Evolutionary conservation across 768 basidiomycete genomes (phyloP).

Genomic region (Chlorophyllum brunneum): DNA sequence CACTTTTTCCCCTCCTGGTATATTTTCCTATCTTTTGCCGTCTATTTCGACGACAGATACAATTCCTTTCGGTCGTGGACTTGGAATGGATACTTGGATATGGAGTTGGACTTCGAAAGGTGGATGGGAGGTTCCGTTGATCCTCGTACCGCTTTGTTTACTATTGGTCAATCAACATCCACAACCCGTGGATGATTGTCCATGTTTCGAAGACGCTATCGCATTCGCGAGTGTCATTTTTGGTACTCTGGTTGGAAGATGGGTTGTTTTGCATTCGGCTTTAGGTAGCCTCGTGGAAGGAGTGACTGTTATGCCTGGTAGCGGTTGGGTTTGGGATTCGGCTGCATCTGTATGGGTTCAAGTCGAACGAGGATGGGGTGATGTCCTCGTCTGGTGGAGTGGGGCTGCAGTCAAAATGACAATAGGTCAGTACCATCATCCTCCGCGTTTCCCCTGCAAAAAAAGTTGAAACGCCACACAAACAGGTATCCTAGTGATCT

Average conservation of each 20-base stretch:
- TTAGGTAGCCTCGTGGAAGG: constrained; percentile 25
- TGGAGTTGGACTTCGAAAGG: constrained; percentile 32
- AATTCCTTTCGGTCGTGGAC: constrained; percentile 34
- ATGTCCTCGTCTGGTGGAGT: constrained; percentile 42
- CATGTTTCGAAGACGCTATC: constrained; percentile 97
- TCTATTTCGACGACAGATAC: constrained; percentile 19
- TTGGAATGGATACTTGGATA: constrained; percentile 30
- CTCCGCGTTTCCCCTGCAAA: not conserved
- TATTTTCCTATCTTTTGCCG: constrained; percentile 13
- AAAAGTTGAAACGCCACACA: not conserved
- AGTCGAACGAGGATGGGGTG: constrained; percentile 33
- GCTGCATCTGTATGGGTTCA: constrained; percentile 28
- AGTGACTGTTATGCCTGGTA: constrained; percentile 52
- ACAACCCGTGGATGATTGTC: constrained; percentile 94
- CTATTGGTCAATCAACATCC: constrained; percentile 86
- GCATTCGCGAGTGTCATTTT: constrained; percentile 84
- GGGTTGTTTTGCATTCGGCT: constrained; percentile 51
- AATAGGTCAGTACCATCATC: constrained; percentile 28
- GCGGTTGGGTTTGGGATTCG: constrained; percentile 35
- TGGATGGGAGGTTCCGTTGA: constrained; percentile 57
- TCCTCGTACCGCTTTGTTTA: constrained; percentile 58
- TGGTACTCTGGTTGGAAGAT: constrained; percentile 67
- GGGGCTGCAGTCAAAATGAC: constrained; percentile 44
- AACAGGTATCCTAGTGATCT: constrained; percentile 72
- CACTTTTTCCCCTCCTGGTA: constrained; percentile 26